A percentile compares a stretch with the other conserved stretches of the same genome.
These are phyloP conservation scores for Phoenix roebelenii DNA, from an alignment of 176 grass and related monocot genomes.

Conservation along the genomic window DNA sequence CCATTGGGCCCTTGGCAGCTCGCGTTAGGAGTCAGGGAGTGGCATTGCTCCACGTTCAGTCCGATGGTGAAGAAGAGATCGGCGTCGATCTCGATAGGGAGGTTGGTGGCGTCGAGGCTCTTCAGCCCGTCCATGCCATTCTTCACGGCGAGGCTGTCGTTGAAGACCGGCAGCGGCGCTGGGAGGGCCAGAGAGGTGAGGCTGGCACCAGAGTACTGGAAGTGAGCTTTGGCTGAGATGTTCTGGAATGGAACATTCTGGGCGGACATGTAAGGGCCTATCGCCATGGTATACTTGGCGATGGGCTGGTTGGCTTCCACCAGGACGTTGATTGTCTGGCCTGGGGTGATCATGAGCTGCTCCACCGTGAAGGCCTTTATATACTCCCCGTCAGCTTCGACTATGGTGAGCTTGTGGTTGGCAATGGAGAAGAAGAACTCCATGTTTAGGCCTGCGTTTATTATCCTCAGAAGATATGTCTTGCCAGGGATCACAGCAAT, in stretches of 20 bases:
- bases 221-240: constrained; percentile 6
- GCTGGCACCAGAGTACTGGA: constrained; percentile 6
- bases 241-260: constrained; percentile 14
- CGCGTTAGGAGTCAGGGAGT: constrained; percentile 15
- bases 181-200: neutral
- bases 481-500: constrained; percentile 29
- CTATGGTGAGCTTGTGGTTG: constrained; percentile 41
- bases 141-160: constrained; percentile 5
- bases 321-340: constrained; percentile 30
- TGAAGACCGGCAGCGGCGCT: constrained; percentile 12
- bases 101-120: constrained; percentile 8
- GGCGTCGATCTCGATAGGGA: constrained; percentile 24
- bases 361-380: constrained; percentile 26
- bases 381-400: constrained; percentile 42
- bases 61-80: constrained; percentile 25
- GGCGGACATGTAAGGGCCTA: constrained; percentile 14
- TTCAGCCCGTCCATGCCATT: constrained; percentile 4
- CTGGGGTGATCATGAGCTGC: constrained; percentile 17
- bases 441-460: constrained; percentile 46
- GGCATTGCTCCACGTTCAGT: constrained; percentile 12
- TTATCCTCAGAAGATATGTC: constrained; percentile 40
- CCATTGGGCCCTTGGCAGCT: constrained; percentile 19
- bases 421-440: constrained; percentile 46
- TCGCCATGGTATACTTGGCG: constrained; percentile 16
- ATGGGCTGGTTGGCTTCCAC: constrained; percentile 10